Evolutionary conservation across 306 rosid genomes (phyloP), one percentile per base, ranked within the genome.

Genomic region (Comarum palustre): DNA sequence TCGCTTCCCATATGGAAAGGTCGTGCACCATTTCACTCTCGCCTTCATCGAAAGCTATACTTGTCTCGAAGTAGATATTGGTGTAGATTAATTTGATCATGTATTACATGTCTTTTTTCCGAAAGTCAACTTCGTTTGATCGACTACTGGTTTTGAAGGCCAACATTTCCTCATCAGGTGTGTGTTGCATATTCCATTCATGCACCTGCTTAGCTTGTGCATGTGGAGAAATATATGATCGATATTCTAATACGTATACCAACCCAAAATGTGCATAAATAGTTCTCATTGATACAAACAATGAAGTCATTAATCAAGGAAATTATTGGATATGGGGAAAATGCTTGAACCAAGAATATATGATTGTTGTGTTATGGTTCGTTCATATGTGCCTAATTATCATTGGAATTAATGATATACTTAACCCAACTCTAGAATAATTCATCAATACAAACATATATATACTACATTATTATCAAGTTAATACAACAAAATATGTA

Each of bases 51-150:
- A 17, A 29, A 32, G 45, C 64, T 27, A 14, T 16, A 1, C 20
- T 60, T 16, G 42, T 61, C 43, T 52, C 29, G 16, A 68, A 20
- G 64, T 71, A 31, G 68, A 63, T 17, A n/a, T 42, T 54, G 72
- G 25, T 42, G 16, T 25, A 45, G 45, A 65, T n/a, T n/a, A n/a
- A n/a, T 50, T 42, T 46, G 38, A 61, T 60, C 12, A 14, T 31
- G 19, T 2, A 60, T 17, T 24, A 2, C 43, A 68, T 73, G 81
- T 55, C 36, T 42, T 38, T 14, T 15, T 14, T 20, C 65, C 17
- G 3, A 57, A 57, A 50, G 73, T 71, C 81, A 71, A 65, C 75
- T 69, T 2, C 17, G 43, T 17, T 47, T 54, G 43, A 69, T 50
- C 25, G 42, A 31, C 39, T 4, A 31, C 34, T 39, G 65, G 22